These are phyloP conservation scores for Orbilia oligospora DNA, from an alignment of 2,329 filamentous ascomycete genomes.

Conservation along the genomic window DNA sequence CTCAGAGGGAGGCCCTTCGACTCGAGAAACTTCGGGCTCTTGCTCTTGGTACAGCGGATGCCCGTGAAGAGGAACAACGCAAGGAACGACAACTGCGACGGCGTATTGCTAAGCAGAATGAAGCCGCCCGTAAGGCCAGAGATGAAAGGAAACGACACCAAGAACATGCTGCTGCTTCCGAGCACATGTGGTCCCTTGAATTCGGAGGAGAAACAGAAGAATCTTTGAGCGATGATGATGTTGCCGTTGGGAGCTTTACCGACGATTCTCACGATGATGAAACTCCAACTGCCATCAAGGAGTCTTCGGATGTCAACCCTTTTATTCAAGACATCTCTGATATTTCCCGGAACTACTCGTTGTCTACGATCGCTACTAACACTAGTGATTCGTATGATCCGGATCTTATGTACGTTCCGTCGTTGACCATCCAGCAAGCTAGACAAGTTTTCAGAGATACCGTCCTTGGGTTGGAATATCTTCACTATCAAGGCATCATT, in stretches of 20 bases:
- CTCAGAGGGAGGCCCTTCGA: slow-evolving; percentile 83
- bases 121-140: slow-evolving; percentile 65
- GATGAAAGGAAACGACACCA: slow-evolving; percentile 61
- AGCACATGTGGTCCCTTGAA: slow-evolving; percentile 65
- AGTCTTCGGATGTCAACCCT: slow-evolving; percentile 55
- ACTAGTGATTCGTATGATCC: slow-evolving; percentile 67
- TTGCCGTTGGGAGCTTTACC: slow-evolving; percentile 55
- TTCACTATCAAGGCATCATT: slow-evolving; percentile 88
- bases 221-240: slow-evolving; percentile 47
- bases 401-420: slow-evolving; percentile 92
- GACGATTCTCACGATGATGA: slow-evolving; percentile 61
- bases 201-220: slow-evolving; percentile 63
- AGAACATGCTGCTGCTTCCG: slow-evolving; percentile 58
- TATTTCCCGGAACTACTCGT: slow-evolving; percentile 52
- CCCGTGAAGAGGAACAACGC: slow-evolving; percentile 74
- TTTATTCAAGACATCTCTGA: slow-evolving; percentile 48
- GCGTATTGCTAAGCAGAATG: slow-evolving; percentile 59
- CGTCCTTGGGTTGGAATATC: slow-evolving; percentile 90
- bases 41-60: slow-evolving; percentile 72
- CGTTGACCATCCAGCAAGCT: slow-evolving; percentile 87
- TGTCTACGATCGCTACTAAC: slow-evolving; percentile 59
- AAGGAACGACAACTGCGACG: slow-evolving; percentile 70
- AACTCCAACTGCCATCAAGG: slow-evolving; percentile 55
- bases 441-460: slow-evolving; percentile 91
- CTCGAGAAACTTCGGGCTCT: slow-evolving; percentile 68